These are phyloP conservation scores for Leishmania major DNA, from an alignment of 208 protist species.

Conservation along the genomic window DNA sequence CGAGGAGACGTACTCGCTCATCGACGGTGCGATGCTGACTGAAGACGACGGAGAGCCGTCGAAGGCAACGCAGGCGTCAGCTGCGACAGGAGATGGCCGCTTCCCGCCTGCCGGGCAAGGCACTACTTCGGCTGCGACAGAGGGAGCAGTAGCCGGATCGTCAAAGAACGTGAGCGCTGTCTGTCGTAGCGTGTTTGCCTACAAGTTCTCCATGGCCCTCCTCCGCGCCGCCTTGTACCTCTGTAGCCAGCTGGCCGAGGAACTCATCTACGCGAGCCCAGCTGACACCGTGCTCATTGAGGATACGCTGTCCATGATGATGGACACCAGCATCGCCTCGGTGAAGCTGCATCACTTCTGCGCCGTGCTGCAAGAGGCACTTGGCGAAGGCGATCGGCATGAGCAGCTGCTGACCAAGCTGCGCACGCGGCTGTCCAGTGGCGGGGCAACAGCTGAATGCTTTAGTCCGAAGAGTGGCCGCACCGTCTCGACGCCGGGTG, in stretches of 20 bases:
- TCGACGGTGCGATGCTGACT: constrained; percentile 49
- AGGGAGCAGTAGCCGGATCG: not conserved
- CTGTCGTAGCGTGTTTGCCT: constrained; percentile 51
- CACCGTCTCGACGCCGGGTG: not conserved
- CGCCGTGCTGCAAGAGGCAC: constrained; percentile 35
- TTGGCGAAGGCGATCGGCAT: constrained; percentile 19
- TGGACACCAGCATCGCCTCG: constrained; percentile 79
- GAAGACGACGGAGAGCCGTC: constrained; percentile 32
- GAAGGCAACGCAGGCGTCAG: not conserved
- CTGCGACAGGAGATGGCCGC: not conserved
- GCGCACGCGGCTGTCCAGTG: constrained; percentile 46
- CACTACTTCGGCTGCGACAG: not conserved
- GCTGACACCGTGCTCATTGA: constrained; percentile 87
- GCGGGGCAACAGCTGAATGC: not conserved
- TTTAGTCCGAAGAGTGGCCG: not conserved
- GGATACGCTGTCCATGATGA: constrained; percentile 87
- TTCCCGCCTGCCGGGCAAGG: not conserved
- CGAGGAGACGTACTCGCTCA: constrained; percentile 83
- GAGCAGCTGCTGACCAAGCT: constrained; percentile 43
- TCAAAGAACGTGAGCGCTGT: constrained; percentile 9
- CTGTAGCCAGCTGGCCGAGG: constrained; percentile 58
- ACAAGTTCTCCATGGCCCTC: constrained; percentile 63
- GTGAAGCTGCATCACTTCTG: constrained; percentile 86
- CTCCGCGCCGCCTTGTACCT: constrained; percentile 78
- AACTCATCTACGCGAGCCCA: constrained; percentile 59